phyloP scores from a whole-genome alignment of 1,284 basidiomycete species.

The Chalciporus sp. region DNA sequence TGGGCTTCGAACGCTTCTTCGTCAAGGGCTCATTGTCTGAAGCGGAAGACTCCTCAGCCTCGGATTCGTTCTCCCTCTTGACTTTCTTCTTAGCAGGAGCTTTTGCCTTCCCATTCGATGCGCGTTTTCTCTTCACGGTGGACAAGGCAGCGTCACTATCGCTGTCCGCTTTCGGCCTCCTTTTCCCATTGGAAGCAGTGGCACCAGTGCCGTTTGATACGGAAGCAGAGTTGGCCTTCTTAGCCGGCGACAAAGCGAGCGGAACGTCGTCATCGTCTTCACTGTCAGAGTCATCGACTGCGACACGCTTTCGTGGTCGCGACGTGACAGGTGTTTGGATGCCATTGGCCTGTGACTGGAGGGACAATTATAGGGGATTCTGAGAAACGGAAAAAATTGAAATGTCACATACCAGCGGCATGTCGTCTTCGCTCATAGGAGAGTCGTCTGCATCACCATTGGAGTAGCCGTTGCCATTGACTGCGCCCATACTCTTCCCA shows the following conservation, averaged over 20 bases:
- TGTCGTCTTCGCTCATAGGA: constrained; percentile 66
- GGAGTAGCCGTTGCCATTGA: constrained; percentile 48
- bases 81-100: constrained; percentile 66
- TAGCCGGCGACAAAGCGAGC: constrained; percentile 69
- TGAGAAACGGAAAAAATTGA: neutral
- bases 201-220: constrained; percentile 41
- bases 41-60: constrained; percentile 34
- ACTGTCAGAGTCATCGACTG: constrained; percentile 53
- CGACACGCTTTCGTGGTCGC: constrained; percentile 62
- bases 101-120: constrained; percentile 43
- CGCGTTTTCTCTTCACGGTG: constrained; percentile 40
- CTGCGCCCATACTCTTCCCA: constrained; percentile 37
- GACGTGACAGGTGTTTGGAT: constrained; percentile 48
- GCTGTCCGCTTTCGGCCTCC: constrained; percentile 43
- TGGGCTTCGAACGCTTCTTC: constrained; percentile 49
- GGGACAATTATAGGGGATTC: constrained; percentile 23
- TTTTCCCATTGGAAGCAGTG: constrained; percentile 40
- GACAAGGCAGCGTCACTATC: constrained; percentile 38
- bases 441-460: constrained; percentile 46
- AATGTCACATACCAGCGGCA: constrained; percentile 61
- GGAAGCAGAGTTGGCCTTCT: constrained; percentile 46
- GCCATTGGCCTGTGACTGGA: constrained; percentile 45
- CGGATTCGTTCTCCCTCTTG: constrained; percentile 57
- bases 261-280: constrained; percentile 78
- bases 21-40: constrained; percentile 46